These are phyloP conservation scores for Emericellopsis cladophorae DNA, from an alignment of 2,329 filamentous ascomycete genomes.

Conservation along the genomic window DNA sequence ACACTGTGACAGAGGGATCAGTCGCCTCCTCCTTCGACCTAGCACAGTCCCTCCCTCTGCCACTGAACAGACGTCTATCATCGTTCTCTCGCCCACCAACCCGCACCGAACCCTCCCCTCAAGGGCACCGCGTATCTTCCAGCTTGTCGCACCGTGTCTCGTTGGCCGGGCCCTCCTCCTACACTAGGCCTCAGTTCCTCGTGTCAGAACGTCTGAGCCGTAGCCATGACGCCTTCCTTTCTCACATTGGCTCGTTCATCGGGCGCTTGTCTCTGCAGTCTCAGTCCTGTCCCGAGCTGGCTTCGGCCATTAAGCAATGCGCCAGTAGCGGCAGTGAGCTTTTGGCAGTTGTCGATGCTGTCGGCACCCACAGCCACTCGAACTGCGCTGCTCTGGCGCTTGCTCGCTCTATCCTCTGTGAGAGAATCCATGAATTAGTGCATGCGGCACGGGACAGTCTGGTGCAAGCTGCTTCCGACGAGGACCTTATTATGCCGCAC, in stretches of 20 bases:
- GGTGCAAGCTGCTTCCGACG: slow-evolving; percentile 50
- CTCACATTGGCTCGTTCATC: slow-evolving; percentile 85
- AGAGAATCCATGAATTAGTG: slow-evolving; percentile 68
- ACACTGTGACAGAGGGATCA: slow-evolving; percentile 45
- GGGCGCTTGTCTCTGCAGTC: slow-evolving; percentile 82
- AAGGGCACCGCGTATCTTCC: slow-evolving; percentile 34
- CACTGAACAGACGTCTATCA: slow-evolving; percentile 31
- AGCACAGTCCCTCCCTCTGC: slow-evolving; percentile 2
- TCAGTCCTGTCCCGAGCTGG: slow-evolving; percentile 75
- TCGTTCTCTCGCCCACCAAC: slow-evolving; percentile 21
- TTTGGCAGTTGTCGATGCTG: slow-evolving; percentile 66
- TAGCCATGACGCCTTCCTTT: slow-evolving; percentile 80
- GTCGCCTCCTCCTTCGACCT: slow-evolving; percentile 43
- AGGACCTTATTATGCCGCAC: slow-evolving; percentile 68
- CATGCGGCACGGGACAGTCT: slow-evolving; percentile 72
- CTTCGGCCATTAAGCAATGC: slow-evolving; percentile 71
- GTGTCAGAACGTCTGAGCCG: slow-evolving; percentile 72
- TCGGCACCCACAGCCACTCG: slow-evolving; percentile 57
- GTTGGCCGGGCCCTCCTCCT: slow-evolving; percentile 53
- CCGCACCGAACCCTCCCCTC: slow-evolving; percentile 13
- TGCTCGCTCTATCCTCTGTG: slow-evolving; percentile 62
- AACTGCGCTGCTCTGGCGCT: slow-evolving; percentile 1
- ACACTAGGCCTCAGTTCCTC: slow-evolving; percentile 54
- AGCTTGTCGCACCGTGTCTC: slow-evolving; percentile 64
- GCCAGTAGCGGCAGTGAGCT: slow-evolving; percentile 71